phyloP scores from a whole-genome alignment of 192 early-diverging fungal species.

The Gaertneriomyces semiglobifer region DNA sequence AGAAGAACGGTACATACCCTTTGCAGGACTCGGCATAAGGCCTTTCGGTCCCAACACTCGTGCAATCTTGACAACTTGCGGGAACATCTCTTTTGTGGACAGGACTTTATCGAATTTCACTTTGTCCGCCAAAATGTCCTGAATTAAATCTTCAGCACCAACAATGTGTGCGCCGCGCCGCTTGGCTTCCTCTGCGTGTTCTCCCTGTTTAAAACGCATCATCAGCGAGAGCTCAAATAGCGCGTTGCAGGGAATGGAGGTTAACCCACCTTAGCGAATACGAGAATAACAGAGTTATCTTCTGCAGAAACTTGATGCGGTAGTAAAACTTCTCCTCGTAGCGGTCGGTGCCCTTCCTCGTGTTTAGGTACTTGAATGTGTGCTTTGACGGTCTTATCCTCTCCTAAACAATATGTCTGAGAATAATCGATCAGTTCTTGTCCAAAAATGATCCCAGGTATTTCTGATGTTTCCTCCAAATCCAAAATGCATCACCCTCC shows the following conservation, averaged over 20 bases:
- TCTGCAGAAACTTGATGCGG: slow-evolving; percentile 59
- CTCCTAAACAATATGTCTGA: slow-evolving; percentile 36
- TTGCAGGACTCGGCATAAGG: slow-evolving; percentile 82
- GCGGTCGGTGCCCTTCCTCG: slow-evolving; percentile 75
- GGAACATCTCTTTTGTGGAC: slow-evolving; percentile 85
- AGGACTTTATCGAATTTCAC: slow-evolving; percentile 81
- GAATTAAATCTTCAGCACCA: slow-evolving; percentile 83
- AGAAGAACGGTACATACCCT: slow-evolving; percentile 28
- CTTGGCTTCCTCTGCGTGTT: slow-evolving; percentile 74
- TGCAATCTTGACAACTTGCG: slow-evolving; percentile 82
- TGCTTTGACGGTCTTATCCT: slow-evolving; percentile 28
- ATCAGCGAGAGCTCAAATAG: background rate
- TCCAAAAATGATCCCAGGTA: slow-evolving; percentile 5
- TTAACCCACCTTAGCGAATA: slow-evolving; percentile 71
- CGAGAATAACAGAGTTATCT: slow-evolving; percentile 52
- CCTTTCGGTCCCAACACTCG: slow-evolving; percentile 88
- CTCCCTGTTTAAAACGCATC: slow-evolving; percentile 45
- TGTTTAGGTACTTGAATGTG: slow-evolving; percentile 42
- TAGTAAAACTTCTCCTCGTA: slow-evolving; percentile 74
- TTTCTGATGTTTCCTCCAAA: slow-evolving; percentile 11
- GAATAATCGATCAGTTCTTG: background rate
- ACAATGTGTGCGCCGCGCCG: slow-evolving; percentile 79
- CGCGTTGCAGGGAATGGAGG: slow-evolving; percentile 9
- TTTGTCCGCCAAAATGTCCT: slow-evolving; percentile 54
- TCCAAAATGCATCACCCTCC: slow-evolving; percentile 10